These are phyloP conservation scores for Sparassis latifolia DNA, from an alignment of 1,284 basidiomycete genomes.

Conservation along the genomic window DNA sequence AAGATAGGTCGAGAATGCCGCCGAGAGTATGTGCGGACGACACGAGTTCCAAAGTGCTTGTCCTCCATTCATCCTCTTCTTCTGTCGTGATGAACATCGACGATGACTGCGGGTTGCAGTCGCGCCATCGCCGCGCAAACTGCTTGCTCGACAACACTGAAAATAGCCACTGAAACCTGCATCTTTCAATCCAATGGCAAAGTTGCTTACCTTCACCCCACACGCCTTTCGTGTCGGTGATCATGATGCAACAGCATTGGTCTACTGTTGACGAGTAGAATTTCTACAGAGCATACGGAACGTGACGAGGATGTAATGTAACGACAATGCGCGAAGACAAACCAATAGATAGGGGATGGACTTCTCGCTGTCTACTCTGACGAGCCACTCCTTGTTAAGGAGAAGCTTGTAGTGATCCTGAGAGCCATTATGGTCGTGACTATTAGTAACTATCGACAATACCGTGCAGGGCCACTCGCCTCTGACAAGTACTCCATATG, in stretches of 20 bases:
- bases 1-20: slow-evolving; percentile 47
- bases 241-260: slow-evolving; percentile 48
- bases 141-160: slow-evolving; percentile 53
- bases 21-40: slow-evolving; percentile 51
- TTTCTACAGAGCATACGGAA: slow-evolving; percentile 35
- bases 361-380: slow-evolving; percentile 49
- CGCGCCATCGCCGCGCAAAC: slow-evolving; percentile 61
- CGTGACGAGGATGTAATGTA: background rate
- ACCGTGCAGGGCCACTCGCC: slow-evolving; percentile 26
- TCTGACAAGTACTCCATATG: slow-evolving; percentile 48
- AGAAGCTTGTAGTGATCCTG: slow-evolving; percentile 54
- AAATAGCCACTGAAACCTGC: background rate
- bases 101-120: slow-evolving; percentile 35
- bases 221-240: slow-evolving; percentile 68
- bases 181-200: slow-evolving; percentile 2
- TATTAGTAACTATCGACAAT: no score
- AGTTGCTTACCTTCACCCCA: slow-evolving; percentile 62
- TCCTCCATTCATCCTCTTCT: slow-evolving; percentile 52
- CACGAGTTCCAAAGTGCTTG: slow-evolving; percentile 43
- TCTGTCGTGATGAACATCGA: slow-evolving; percentile 20
- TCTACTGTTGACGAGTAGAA: slow-evolving; percentile 49
- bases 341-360: slow-evolving; percentile 69
- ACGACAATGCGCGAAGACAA: slow-evolving; percentile 23
- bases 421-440: background rate
- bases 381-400: slow-evolving; percentile 65